Conservation (phyloP, 2,329 filamentous ascomycete species). For the Venturia nashicola region DNA sequence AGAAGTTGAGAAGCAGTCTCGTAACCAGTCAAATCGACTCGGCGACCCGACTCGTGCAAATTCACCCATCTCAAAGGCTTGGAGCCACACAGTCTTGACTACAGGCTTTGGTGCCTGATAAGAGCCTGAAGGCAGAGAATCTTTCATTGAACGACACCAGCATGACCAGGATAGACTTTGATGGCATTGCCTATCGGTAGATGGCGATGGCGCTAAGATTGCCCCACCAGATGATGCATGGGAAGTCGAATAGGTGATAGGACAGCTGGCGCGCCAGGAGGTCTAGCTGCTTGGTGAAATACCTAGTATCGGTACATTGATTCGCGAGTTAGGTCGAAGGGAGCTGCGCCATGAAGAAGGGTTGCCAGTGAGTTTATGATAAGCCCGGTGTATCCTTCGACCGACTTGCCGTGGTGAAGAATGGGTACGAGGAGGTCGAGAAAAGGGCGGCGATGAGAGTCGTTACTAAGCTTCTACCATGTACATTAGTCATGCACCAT, state of each 20-base stretch:
- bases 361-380: too few species aligned
- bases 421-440: too few species aligned
- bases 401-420: too few species aligned
- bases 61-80: neutral
- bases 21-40: neutral
- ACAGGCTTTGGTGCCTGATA: neutral
- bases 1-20: neutral
- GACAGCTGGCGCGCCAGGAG: neutral
- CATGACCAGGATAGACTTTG: neutral
- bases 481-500: too few species aligned
- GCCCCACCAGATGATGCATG: neutral
- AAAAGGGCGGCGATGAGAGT: too few species aligned
- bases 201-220: neutral
- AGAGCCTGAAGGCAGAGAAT: neutral
- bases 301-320: neutral
- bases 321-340: neutral
- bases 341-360: too few species aligned
- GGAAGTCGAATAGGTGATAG: neutral
- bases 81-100: neutral
- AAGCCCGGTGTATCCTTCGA: too few species aligned
- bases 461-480: too few species aligned
- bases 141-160: neutral
- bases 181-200: neutral
- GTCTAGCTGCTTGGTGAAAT: neutral
- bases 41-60: neutral